Evolutionary conservation across 768 basidiomycete genomes (phyloP).

Genomic region (Piloderma croceum): DNA sequence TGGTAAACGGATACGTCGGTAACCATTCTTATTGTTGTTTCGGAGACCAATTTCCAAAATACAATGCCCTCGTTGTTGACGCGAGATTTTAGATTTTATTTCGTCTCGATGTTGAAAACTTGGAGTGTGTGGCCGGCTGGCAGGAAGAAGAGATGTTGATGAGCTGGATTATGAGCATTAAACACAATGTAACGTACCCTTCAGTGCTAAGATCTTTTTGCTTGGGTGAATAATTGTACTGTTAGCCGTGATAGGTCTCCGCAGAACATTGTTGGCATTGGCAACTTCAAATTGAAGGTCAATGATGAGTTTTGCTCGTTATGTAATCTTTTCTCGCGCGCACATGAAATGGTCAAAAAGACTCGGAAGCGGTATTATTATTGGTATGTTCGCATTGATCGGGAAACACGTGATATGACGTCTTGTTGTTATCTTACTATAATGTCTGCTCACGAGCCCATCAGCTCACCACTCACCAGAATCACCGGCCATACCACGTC

Average conservation of each 20-base stretch:
- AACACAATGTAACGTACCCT: constrained; percentile 61
- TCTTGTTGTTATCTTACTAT: no score
- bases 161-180: constrained; percentile 1
- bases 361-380: no score
- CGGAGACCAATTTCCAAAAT: constrained; percentile 99
- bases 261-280: constrained; percentile 95
- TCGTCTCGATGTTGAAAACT: constrained; percentile 96
- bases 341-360: constrained; percentile 99
- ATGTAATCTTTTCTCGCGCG: constrained; percentile 91
- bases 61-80: constrained; percentile 89
- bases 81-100: constrained; percentile 96
- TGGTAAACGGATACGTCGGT: constrained; percentile 91
- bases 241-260: constrained; percentile 95
- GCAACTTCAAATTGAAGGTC: constrained; percentile 97
- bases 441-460: no score
- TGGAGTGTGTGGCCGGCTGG: constrained; percentile 91
- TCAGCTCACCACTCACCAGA: no score
- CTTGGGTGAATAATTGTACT: constrained; percentile 97
- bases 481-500: no score
- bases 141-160: constrained; percentile 8
- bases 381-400: no score
- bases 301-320: constrained; percentile 97
- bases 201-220: constrained; percentile 94
- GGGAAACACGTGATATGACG: no score
- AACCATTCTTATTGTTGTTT: constrained; percentile 88